Percentiles rank a stretch among this genome's conserved stretches.
Evolutionary conservation across 139 green algal genomes (phyloP).

Genomic region (Closterium sp.): DNA sequence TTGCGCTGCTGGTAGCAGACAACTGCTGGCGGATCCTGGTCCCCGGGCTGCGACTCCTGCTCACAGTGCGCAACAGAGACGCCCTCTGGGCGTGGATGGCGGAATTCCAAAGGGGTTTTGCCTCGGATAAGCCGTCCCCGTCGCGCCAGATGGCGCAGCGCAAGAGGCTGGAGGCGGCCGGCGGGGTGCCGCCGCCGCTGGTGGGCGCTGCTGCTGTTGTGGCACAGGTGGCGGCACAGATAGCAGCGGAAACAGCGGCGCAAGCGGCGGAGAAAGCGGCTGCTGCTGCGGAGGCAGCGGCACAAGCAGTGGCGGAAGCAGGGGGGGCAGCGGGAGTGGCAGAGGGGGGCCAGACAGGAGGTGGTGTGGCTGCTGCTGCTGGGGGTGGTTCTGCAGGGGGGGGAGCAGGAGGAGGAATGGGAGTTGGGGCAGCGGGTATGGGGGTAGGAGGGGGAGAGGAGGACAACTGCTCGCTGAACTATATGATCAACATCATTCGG

Average conservation of each 20-base stretch:
- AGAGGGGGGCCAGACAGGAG: neutral
- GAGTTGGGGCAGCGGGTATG: neutral
- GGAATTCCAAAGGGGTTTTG: conserved; percentile 11
- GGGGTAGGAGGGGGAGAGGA: neutral
- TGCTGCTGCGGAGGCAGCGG: neutral
- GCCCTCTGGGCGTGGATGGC: conserved; percentile 38
- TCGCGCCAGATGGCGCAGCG: conserved; percentile 12
- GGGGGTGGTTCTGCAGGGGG: neutral
- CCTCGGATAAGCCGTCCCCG: conserved; percentile 35
- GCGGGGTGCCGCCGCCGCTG: neutral
- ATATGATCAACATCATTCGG: conserved; percentile 18
- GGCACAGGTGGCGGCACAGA: neutral
- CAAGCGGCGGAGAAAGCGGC: neutral
- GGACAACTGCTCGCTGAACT: conserved; percentile 7
- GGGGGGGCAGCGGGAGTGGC: neutral
- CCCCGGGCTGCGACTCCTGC: conserved; percentile 24
- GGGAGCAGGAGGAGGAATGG: neutral
- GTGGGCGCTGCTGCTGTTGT: neutral
- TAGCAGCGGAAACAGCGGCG: neutral
- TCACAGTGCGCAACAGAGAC: conserved; percentile 37
- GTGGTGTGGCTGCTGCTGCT: neutral
- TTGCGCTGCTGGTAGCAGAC: conserved; percentile 20
- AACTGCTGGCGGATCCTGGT: conserved; percentile 40
- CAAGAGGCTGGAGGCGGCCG: conserved; percentile 32
- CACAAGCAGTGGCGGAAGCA: neutral